A percentile compares a stretch with the other conserved stretches of the same genome.
Conservation (phyloP, 352 stramenopile species). For the Phytopythium litorale region DNA sequence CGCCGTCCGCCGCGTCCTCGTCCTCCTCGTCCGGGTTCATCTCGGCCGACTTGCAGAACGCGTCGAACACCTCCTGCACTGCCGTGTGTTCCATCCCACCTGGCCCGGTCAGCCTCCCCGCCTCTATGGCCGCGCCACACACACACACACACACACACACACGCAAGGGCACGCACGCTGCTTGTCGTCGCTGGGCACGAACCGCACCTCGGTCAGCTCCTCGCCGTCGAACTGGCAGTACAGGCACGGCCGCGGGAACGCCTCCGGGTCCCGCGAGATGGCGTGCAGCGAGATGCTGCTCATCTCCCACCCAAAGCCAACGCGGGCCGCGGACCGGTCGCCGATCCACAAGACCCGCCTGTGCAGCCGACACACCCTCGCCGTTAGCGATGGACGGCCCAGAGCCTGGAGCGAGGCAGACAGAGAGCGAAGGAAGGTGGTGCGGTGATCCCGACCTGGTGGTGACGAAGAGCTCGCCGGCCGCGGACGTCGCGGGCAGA, state of each 20-base stretch:
- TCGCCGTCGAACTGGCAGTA: conserved; percentile 81
- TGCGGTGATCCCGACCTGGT: conserved; percentile 20
- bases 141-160: neutral
- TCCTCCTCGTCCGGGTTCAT: conserved; percentile 79
- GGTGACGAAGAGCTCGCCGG: conserved; percentile 33
- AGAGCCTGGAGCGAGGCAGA: neutral
- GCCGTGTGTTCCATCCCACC: neutral
- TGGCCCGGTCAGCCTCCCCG: neutral
- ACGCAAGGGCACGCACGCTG: conserved; percentile 33
- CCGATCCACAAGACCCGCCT: conserved; percentile 69
- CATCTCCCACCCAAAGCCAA: conserved; percentile 79
- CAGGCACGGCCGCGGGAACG: conserved; percentile 65
- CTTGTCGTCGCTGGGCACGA: conserved; percentile 63
- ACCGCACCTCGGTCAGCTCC: conserved; percentile 68
- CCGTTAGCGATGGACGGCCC: too few relatives aligned
- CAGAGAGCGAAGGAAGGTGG: neutral
- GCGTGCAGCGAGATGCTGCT: conserved; percentile 65
- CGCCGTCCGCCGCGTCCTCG: conserved; percentile 35
- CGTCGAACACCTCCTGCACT: conserved; percentile 74
- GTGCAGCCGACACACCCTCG: neutral
- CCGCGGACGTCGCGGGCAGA: conserved; percentile 20
- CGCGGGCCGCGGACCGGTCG: conserved; percentile 19
- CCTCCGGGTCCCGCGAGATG: conserved; percentile 61
- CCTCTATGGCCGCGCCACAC: neutral
- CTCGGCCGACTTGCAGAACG: conserved; percentile 77